Conservation (phyloP, 2,329 filamentous ascomycete genomes). For the Neonectria sp. region DNA sequence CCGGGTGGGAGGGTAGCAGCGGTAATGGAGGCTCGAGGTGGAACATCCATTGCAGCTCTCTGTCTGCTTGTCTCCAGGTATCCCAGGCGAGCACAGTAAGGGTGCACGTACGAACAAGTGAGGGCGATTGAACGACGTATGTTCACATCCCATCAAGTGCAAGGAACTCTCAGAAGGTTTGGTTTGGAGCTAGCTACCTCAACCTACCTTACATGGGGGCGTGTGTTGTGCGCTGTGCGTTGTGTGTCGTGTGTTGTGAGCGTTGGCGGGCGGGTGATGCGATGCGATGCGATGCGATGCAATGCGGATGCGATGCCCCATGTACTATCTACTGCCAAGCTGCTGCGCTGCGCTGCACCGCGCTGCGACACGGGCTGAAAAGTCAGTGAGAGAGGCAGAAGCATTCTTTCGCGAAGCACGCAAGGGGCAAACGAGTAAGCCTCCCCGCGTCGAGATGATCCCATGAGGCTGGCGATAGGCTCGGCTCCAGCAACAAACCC, state of each 20-base stretch:
- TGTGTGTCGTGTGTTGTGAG: constrained; percentile 20
- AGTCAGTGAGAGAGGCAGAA: neutral
- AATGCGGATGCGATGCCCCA: constrained; percentile 7
- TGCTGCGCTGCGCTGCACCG: neutral
- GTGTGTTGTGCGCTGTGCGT: constrained; percentile 19
- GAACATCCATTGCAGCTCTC: neutral
- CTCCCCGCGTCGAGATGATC: constrained; percentile 1
- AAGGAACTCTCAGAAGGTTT: neutral
- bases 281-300: constrained; percentile 1
- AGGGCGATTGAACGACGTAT: too few relatives aligned
- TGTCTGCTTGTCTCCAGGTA: neutral
- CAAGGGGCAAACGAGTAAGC: neutral
- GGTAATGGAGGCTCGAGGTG: constrained; percentile 2
- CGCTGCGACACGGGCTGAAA: constrained; percentile 6
- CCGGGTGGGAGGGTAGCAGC: constrained; percentile 1
- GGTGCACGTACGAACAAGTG: neutral
- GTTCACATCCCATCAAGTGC: neutral
- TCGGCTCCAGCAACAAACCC: constrained; percentile 14
- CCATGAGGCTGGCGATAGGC: constrained; percentile 20
- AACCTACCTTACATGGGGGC: constrained; percentile 11
- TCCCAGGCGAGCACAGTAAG: too few relatives aligned
- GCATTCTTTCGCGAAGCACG: neutral
- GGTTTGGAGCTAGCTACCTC: neutral
- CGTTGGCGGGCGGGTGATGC: constrained; percentile 10
- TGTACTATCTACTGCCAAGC: constrained; percentile 5